Percentiles rank a stretch among this genome's conserved stretches.
phyloP scores from a whole-genome alignment of 2,329 filamentous ascomycete species.

The Penicillium sp. region DNA sequence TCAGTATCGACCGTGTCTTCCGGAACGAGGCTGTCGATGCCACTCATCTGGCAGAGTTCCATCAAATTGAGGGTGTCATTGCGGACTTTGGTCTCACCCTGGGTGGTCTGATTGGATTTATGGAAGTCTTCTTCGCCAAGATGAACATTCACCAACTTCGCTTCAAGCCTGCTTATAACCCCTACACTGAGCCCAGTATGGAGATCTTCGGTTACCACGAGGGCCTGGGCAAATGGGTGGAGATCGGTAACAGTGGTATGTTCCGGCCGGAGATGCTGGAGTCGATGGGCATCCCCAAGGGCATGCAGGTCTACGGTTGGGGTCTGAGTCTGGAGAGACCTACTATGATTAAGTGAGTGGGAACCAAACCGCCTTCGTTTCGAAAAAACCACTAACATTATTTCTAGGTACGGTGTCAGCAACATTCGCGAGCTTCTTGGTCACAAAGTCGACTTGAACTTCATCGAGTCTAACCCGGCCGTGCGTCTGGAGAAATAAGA shows the following conservation, averaged over 20 bases:
- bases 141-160: constrained; percentile 87
- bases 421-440: constrained; percentile 93
- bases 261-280: constrained; percentile 98
- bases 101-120: constrained; percentile 90
- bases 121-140: constrained; percentile 93
- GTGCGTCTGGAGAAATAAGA: constrained; percentile 76
- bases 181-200: constrained; percentile 94
- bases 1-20: constrained; percentile 98
- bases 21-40: constrained; percentile 96
- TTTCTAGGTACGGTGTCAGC: constrained; percentile 66
- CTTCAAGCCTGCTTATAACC: constrained; percentile 98
- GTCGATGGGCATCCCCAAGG: constrained; percentile 88
- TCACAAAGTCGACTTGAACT: constrained; percentile 92
- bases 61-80: constrained; percentile 98
- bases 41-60: constrained; percentile 96
- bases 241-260: constrained; percentile 98
- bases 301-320: constrained; percentile 93
- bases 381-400: constrained; percentile 6
- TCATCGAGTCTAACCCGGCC: constrained; percentile 89
- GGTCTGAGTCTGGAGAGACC: constrained; percentile 89
- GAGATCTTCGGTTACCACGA: constrained; percentile 97
- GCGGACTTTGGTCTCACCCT: constrained; percentile 93
- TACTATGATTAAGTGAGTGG: constrained; percentile 90
- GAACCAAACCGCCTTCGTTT: constrained; percentile 10
- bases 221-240: constrained; percentile 86